Evolutionary conservation across 2,329 filamentous ascomycete genomes (phyloP).

Genomic region (Cladosporium sp.): DNA sequence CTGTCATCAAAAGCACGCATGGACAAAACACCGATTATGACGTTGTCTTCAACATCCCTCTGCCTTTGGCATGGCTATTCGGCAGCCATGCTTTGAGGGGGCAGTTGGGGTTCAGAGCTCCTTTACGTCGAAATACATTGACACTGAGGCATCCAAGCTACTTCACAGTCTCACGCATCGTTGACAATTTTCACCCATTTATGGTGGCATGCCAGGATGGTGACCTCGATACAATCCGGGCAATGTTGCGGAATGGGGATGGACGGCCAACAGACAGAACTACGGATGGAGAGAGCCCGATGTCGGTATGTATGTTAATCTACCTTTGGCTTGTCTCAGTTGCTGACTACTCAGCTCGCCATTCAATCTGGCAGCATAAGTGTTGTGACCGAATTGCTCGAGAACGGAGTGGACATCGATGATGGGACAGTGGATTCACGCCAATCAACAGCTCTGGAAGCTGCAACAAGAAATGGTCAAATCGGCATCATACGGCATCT

Average conservation of each 20-base stretch:
- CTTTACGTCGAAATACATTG: background rate
- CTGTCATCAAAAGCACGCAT: background rate
- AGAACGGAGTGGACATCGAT: conserved; percentile 16
- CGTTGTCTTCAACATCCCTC: background rate
- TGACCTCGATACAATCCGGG: background rate
- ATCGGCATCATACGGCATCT: background rate
- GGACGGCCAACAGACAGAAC: background rate
- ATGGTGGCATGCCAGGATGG: background rate
- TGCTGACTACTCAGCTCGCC: background rate
- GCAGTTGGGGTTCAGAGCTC: background rate
- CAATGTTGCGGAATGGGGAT: conserved; percentile 1
- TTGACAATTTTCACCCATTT: background rate
- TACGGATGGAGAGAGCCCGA: background rate
- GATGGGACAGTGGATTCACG: conserved; percentile 21
- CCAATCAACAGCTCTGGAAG: conserved; percentile 17
- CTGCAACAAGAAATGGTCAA: conserved; percentile 15
- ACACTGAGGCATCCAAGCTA: background rate
- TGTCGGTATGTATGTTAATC: background rate
- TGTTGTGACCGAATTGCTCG: conserved; percentile 18
- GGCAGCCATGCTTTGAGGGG: background rate
- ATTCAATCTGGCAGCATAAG: background rate
- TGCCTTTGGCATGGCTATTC: background rate
- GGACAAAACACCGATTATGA: background rate
- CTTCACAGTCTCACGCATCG: background rate
- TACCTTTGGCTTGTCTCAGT: background rate